Evolutionary conservation across 108 stramenopile genomes (phyloP), one percentile per base, ranked within the genome.

Genomic region (Skeletonema marinoi): DNA sequence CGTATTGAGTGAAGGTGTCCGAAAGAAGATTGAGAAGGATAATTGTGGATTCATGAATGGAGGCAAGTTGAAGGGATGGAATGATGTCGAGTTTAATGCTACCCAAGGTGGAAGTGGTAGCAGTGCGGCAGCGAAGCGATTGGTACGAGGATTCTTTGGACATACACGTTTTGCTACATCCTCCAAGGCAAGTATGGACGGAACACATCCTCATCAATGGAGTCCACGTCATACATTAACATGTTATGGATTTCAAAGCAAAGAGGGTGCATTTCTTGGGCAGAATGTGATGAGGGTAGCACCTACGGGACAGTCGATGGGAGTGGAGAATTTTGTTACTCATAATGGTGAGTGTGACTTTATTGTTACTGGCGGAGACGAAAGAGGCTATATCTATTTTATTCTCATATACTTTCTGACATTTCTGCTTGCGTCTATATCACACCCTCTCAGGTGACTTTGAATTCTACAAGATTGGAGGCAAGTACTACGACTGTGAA

Each of bases 151-250:
- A 12, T 72, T 88, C 31, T 74, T 71, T 33, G 91, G 91, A 12
- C 91, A 92, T 64, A 92, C 91, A 8, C 77, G 91, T 14, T 92
- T 92, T 80, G 91, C 91, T 11, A 92, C 91, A 35, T 69, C 84
- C 12, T 77, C 74, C 48, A 83, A 82, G 66, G 81, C 88, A 31
- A 88, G 77, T 21, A 50, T 92, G 21, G 85, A 86, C 60, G 91
- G 88, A 16, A 89, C 88, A 6, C 91, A 92, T 82, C 91, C 91
- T 54, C 91, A 92, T 51, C 85, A 67, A 59, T 92, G 91, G 91
- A 81, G 84, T 3, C 84, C 88, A 13, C 78, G 79, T 42, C 41
- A 13, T 12, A 42, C 12, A 0, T 11, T 42, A 0, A 42, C 12
- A 12, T 42, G 41, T 42, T 42, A 42, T 42, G 41, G 41, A 42